These are phyloP conservation scores for Trichosanthes cucumerina DNA, from an alignment of 306 rosid genomes.

Conservation along the genomic window DNA sequence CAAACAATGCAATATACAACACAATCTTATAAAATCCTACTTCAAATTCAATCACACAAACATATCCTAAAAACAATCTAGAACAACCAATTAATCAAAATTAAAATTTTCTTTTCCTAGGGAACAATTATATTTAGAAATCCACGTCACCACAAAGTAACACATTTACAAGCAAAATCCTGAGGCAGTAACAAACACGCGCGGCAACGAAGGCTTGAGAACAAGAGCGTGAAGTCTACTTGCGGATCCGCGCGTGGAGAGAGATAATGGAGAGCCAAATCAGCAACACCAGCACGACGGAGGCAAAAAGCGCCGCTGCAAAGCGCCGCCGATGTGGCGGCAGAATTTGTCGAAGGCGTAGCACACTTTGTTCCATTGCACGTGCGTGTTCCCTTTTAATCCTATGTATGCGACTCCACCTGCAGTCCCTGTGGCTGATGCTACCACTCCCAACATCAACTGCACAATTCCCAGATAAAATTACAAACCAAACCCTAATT, in stretches of 20 bases:
- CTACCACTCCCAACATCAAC: slow-evolving; percentile 67
- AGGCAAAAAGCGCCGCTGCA: slow-evolving; percentile 51
- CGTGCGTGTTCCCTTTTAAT: slow-evolving; percentile 57
- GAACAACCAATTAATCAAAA: background rate
- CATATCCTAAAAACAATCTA: background rate
- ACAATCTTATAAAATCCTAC: background rate
- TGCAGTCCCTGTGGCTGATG: slow-evolving; percentile 75
- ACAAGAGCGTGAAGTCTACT: slow-evolving; percentile 22
- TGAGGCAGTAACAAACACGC: background rate
- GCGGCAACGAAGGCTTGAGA: background rate
- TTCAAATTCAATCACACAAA: background rate
- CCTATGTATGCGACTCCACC: slow-evolving; percentile 62
- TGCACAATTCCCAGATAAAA: slow-evolving; percentile 15
- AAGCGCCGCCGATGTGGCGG: slow-evolving; percentile 37
- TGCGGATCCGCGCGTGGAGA: slow-evolving; percentile 42
- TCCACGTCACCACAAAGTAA: background rate
- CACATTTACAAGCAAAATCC: slow-evolving; percentile 3
- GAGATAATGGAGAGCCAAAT: slow-evolving; percentile 49
- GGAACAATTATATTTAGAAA: background rate
- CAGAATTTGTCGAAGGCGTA: slow-evolving; percentile 50
- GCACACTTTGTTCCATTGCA: slow-evolving; percentile 53
- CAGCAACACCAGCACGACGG: slow-evolving; percentile 42
- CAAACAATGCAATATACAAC: background rate
- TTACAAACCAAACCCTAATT: background rate
- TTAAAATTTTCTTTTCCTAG: background rate